These are phyloP conservation scores for Daedaleopsis nitida DNA, from an alignment of 768 basidiomycete species.

Conservation along the genomic window DNA sequence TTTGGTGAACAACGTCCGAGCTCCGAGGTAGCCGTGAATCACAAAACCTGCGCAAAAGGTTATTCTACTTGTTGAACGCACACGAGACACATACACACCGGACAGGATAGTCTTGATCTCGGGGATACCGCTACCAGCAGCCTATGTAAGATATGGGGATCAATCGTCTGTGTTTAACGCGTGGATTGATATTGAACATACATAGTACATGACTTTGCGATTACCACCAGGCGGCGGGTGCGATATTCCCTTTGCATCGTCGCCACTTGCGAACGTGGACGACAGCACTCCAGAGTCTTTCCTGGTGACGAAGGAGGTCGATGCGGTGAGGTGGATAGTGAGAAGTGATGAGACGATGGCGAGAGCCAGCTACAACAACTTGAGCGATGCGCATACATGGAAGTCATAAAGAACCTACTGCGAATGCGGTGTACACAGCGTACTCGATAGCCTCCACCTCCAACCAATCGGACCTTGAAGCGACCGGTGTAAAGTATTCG, in stretches of 20 bases:
- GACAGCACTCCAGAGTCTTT: constrained; percentile 83
- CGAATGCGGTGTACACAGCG: constrained; percentile 68
- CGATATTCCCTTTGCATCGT: constrained; percentile 25
- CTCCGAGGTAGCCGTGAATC: constrained; percentile 96
- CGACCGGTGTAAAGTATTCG: constrained; percentile 45
- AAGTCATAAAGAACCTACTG: constrained; percentile 53
- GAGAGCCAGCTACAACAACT: constrained; percentile 57
- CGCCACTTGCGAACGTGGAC: constrained; percentile 40
- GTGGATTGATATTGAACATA: constrained; percentile 37
- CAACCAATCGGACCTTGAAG: constrained; percentile 30
- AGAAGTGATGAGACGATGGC: constrained; percentile 75
- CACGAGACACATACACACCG: constrained; percentile 41
- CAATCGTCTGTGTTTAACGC: too few species aligned
- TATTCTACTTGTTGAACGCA: constrained; percentile 18
- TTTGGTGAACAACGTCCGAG: constrained; percentile 87
- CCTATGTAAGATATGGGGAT: constrained; percentile 42
- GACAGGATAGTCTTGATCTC: constrained; percentile 96
- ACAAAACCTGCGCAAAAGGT: constrained; percentile 68
- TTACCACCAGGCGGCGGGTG: constrained; percentile 28
- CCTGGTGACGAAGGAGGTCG: constrained; percentile 82
- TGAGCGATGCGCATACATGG: background rate
- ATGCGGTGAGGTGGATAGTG: constrained; percentile 86
- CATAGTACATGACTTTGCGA: constrained; percentile 83
- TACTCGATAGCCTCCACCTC: constrained; percentile 62
- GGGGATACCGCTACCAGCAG: constrained; percentile 94